Conservation (phyloP, 768 basidiomycete genomes). For the Tricholomella constricta region DNA sequence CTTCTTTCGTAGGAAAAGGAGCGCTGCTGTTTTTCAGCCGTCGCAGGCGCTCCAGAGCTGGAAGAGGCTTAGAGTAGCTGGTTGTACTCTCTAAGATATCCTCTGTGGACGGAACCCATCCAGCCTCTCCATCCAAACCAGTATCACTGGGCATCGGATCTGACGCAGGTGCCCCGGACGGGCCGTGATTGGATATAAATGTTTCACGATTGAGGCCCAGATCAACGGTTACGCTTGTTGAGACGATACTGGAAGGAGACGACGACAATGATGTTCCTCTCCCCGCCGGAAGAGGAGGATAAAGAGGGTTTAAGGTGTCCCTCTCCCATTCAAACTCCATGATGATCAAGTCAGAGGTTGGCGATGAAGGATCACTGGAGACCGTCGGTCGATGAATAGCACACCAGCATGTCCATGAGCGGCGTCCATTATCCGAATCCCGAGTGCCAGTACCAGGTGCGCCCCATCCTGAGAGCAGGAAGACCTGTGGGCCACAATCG, state of each 20-base stretch:
- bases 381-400: conserved; percentile 57
- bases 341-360: conserved; percentile 46
- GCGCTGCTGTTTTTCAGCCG: conserved; percentile 37
- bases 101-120: conserved; percentile 52
- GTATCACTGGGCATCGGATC: background rate
- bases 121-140: conserved; percentile 17
- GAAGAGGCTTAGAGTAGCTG: conserved; percentile 63
- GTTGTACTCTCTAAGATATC: conserved; percentile 76
- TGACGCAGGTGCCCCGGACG: background rate
- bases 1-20: background rate
- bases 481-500: conserved; percentile 55
- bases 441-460: conserved; percentile 54
- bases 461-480: conserved; percentile 71
- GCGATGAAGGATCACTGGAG: conserved; percentile 8
- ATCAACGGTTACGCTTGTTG: background rate
- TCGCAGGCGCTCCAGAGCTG: conserved; percentile 69
- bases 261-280: background rate
- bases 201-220: background rate
- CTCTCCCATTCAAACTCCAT: conserved; percentile 82
- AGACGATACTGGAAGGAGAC: background rate
- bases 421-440: conserved; percentile 33
- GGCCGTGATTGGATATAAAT: background rate
- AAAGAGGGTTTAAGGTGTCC: conserved; percentile 71
- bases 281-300: conserved; percentile 38
- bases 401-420: conserved; percentile 70